phyloP scores from a whole-genome alignment of 257 asterid genomes.

The Ajuga chamaepitys region DNA sequence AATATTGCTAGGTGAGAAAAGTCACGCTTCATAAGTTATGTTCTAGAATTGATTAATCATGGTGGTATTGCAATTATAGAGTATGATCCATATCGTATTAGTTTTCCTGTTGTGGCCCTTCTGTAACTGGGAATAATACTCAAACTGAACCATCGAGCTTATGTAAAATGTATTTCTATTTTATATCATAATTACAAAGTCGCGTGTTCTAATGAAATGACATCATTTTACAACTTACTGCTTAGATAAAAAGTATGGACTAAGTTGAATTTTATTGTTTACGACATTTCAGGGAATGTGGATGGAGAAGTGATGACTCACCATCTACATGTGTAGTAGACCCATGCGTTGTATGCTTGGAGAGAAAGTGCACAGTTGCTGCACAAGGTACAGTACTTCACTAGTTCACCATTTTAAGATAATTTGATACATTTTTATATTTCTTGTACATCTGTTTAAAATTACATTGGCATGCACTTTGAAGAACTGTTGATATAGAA shows the following conservation, averaged over 20 bases:
- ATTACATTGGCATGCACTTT: background rate
- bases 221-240: background rate
- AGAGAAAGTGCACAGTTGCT: constrained; percentile 80
- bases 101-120: background rate
- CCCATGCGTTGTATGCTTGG: constrained; percentile 90
- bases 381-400: constrained; percentile 53
- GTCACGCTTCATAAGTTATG: background rate
- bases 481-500: too few species aligned
- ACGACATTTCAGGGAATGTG: constrained; percentile 56
- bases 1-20: constrained; percentile 66
- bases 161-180: background rate
- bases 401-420: constrained; percentile 2
- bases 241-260: too few species aligned
- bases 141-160: background rate
- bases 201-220: background rate
- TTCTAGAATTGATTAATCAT: background rate
- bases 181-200: background rate
- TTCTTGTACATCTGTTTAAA: background rate
- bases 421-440: background rate
- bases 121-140: background rate
- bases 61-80: background rate
- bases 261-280: background rate
- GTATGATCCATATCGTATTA: background rate
- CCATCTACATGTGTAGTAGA: constrained; percentile 34
- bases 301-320: constrained; percentile 54